Conservation (phyloP, 2,329 filamentous ascomycete species). For the Didymella arachidicola region DNA sequence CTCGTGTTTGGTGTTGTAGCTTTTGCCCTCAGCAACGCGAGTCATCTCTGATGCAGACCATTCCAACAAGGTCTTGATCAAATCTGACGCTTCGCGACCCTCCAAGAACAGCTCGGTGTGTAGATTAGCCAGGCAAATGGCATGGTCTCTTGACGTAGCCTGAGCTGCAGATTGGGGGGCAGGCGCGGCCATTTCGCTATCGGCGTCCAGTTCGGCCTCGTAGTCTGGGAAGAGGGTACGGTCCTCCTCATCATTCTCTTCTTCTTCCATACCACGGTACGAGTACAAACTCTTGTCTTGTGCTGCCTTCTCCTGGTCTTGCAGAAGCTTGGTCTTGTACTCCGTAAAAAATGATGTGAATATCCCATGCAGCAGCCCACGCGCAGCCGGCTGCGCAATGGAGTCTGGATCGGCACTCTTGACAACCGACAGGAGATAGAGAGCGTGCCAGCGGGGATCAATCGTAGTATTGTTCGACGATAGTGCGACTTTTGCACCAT, state of each 20-base stretch:
- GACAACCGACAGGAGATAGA: conserved; percentile 38
- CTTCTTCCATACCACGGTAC: conserved; percentile 81
- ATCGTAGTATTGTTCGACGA: conserved; percentile 30
- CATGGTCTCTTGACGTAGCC: conserved; percentile 43
- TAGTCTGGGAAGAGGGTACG: conserved; percentile 82
- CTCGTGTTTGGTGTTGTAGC: conserved; percentile 44
- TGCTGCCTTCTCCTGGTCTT: conserved; percentile 78
- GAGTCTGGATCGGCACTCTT: conserved; percentile 34
- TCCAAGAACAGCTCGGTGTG: conserved; percentile 45
- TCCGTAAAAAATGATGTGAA: conserved; percentile 78
- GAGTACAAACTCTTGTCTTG: conserved; percentile 80
- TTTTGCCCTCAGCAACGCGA: conserved; percentile 36
- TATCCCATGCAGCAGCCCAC: conserved; percentile 66
- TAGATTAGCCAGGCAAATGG: conserved; percentile 44
- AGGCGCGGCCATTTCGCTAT: conserved; percentile 24
- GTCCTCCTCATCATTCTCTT: conserved; percentile 81
- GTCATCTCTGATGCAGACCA: conserved; percentile 44
- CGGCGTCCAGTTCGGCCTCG: conserved; percentile 60
- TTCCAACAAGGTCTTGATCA: conserved; percentile 39
- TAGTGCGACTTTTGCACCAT: conserved; percentile 32
- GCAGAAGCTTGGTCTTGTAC: conserved; percentile 79
- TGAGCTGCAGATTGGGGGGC: conserved; percentile 9
- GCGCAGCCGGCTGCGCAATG: conserved; percentile 22
- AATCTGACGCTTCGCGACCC: conserved; percentile 28
- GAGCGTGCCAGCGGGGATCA: conserved; percentile 49